Conservation (phyloP, 371 early-diverging fungal genomes). For the Haplosporangium sp. region DNA sequence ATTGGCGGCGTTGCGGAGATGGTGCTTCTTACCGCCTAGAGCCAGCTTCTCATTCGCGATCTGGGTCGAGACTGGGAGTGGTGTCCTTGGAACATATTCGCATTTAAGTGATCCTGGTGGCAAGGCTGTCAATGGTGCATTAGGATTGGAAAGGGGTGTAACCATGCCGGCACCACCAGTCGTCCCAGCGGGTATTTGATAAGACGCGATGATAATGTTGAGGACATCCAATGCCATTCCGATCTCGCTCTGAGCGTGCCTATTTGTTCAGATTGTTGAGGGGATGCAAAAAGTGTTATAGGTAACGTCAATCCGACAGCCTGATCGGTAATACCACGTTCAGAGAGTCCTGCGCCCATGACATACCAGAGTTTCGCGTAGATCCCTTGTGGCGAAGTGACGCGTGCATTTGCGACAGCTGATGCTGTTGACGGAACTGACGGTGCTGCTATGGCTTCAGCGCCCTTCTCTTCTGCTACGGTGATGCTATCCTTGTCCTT, state of each 20-base stretch:
- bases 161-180: constrained; percentile 14
- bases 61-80: constrained; percentile 59
- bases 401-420: constrained; percentile 17
- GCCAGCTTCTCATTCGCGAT: constrained; percentile 70
- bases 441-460: constrained; percentile 10
- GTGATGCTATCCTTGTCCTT: constrained; percentile 13
- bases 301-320: too few relatives aligned
- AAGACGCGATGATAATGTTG: constrained; percentile 69
- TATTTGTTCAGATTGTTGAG: constrained; percentile 15
- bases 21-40: constrained; percentile 75
- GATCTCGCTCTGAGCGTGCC: constrained; percentile 79
- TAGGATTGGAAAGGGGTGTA: constrained; percentile 8
- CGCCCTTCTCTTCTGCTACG: not conserved
- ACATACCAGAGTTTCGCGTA: constrained; percentile 47
- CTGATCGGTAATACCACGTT: too few relatives aligned
- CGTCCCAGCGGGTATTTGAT: constrained; percentile 52
- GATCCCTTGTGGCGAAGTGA: constrained; percentile 43
- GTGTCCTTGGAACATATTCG: constrained; percentile 66
- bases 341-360: too few relatives aligned
- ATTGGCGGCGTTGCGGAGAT: constrained; percentile 70
- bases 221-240: constrained; percentile 81
- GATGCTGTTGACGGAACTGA: constrained; percentile 5
- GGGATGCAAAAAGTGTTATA: not conserved
- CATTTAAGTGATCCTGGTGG: constrained; percentile 67
- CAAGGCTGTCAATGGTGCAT: constrained; percentile 32